Evolutionary conservation across 148 eudicot species (phyloP).

Genomic region (Euryodendron excelsum): DNA sequence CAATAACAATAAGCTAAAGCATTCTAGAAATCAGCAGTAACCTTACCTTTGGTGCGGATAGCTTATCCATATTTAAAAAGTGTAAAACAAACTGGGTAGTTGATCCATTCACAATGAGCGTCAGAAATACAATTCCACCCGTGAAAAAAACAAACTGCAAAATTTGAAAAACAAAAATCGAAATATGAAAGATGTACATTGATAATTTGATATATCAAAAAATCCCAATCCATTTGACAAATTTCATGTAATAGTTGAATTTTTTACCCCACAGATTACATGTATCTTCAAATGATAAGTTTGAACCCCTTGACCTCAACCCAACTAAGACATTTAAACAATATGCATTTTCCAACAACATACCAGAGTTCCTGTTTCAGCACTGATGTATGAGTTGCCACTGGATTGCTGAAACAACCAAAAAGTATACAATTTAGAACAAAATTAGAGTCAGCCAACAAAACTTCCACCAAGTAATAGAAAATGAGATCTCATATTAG

Average conservation of each 20-base stretch:
- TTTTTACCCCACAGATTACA: not conserved
- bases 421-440: slow-evolving; percentile 1
- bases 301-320: not conserved
- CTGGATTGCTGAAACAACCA: slow-evolving; percentile 69
- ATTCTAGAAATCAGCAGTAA: slow-evolving; percentile 13
- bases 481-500: not conserved
- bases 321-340: not conserved
- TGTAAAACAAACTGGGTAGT: slow-evolving; percentile 80
- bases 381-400: slow-evolving; percentile 48
- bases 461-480: not conserved
- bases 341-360: slow-evolving; percentile 19
- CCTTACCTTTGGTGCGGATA: slow-evolving; percentile 73
- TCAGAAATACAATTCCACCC: slow-evolving; percentile 89
- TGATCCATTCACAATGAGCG: slow-evolving; percentile 85
- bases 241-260: not conserved
- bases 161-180: slow-evolving; percentile 15
- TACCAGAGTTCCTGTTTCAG: slow-evolving; percentile 90
- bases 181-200: not conserved
- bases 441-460: not conserved
- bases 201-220: not conserved
- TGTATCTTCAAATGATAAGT: not conserved
- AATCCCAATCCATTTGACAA: not conserved
- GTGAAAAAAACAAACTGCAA: slow-evolving; percentile 95
- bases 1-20: not conserved
- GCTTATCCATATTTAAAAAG: slow-evolving; percentile 58